Base-by-base conservation (phyloP, 2,329 filamentous ascomycete species). In the Pseudogymnoascus sp. region DNA sequence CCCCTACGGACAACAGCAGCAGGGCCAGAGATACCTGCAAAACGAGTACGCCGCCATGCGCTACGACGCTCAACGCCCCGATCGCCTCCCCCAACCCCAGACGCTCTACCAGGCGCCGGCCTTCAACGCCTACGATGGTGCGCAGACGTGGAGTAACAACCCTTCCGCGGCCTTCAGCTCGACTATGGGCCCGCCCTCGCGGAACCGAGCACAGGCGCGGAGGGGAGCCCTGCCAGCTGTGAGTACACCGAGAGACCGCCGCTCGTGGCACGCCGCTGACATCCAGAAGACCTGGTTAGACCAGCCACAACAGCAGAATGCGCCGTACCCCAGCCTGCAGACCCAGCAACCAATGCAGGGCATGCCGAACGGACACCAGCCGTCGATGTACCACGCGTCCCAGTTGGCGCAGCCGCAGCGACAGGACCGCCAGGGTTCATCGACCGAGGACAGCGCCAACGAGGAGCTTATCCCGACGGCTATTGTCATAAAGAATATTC, bases 401-500 rank as follows among this genome's bases (percentile, higher is more conserved):
- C 54, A 59, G 54, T 47, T 21, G 42, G 54, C 54, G 29, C 54
- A 59, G 34, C 54, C 54, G n/a, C 54, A 59, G 21, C 26, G 54
- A 7, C 26, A 59, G 2, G 54, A 59, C n/a, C 54, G 54, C 12
- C 54, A 59, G 34, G 54, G 26, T 14, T 26, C 42, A 14, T 59
- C 54, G 54, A 59, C 54, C 4, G 66, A 69, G 16, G 63, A 61
- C 31, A 51, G 62, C 42, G 60, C 36, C 4, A 18, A 18, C 64
- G 93, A 96, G 69, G 93, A 97, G 78, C 85, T 99, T 66, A 99
- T 99, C 65, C 93, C 93, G 2, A 99, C 95, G 3, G 95, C 95
- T 63, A 97, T 99, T 70, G 95, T 99, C 65, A 97, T 99, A 78
- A 99, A 99, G 80, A 99, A 99, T 74, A 99, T 99, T 39, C 95